phyloP scores from a whole-genome alignment of 2,329 filamentous ascomycete species.

The Pseudogymnoascus sp. region DNA sequence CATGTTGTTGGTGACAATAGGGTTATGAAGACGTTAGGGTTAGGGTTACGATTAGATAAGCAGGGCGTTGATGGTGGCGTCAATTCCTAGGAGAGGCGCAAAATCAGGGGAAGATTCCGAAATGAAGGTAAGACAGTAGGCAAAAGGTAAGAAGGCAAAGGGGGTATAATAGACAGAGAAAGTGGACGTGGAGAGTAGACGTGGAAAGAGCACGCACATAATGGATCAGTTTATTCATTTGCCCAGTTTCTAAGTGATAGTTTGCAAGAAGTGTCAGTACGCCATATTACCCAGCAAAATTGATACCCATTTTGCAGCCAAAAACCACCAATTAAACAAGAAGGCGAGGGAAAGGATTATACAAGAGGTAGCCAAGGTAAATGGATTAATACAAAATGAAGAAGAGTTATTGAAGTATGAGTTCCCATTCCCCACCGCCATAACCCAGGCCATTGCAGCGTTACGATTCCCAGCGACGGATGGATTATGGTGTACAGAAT shows the following conservation, averaged over 20 bases:
- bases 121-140: background rate
- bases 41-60: no score
- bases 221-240: conserved; percentile 7
- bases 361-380: background rate
- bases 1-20: no score
- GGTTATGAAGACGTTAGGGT: background rate
- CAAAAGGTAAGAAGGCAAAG: no score
- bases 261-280: conserved; percentile 3
- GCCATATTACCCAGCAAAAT: conserved; percentile 2
- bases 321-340: background rate
- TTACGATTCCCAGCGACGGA: background rate
- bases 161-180: no score
- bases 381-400: background rate
- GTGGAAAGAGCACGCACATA: no score
- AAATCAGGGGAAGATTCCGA: no score
- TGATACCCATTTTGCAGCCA: background rate
- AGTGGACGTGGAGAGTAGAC: no score
- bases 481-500: background rate
- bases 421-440: background rate
- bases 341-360: background rate
- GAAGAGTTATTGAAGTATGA: background rate
- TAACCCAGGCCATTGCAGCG: background rate
- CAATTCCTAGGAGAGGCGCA: no score
- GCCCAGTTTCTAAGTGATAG: no score
- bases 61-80: no score